Evolutionary conservation across 2,329 filamentous ascomycete genomes (phyloP).

Genomic region (Cryphonectria parasitica): DNA sequence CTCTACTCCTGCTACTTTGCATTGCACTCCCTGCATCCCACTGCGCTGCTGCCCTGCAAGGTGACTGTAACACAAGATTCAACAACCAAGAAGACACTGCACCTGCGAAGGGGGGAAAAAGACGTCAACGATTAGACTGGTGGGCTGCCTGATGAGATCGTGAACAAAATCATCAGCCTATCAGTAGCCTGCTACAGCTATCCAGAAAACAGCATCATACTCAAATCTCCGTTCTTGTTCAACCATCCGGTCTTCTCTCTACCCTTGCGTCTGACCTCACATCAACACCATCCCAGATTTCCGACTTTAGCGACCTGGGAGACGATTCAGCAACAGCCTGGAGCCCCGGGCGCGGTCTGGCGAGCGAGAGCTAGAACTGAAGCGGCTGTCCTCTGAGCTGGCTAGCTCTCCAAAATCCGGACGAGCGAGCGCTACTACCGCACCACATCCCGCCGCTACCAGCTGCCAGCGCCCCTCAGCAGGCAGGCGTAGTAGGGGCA

Average conservation of each 20-base stretch:
- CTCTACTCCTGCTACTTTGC: background rate
- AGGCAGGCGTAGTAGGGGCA: background rate
- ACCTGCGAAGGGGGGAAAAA: background rate
- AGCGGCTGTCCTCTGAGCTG: background rate
- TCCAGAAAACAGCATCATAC: background rate
- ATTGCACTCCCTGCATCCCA: background rate
- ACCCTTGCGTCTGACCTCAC: constrained; percentile 17
- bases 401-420: constrained; percentile 13
- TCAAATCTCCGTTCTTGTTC: constrained; percentile 1
- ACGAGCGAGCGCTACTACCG: constrained; percentile 3
- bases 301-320: constrained; percentile 11
- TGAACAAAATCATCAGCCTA: background rate
- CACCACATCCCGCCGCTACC: background rate
- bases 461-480: background rate
- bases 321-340: constrained; percentile 2
- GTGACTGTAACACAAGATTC: constrained; percentile 13
- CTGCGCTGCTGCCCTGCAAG: background rate
- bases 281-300: constrained; percentile 8
- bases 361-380: background rate
- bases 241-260: constrained; percentile 1
- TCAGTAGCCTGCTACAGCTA: background rate
- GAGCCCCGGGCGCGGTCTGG: background rate
- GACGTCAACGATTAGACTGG: background rate
- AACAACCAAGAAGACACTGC: background rate
- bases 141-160: constrained; percentile 2